phyloP scores from a whole-genome alignment of 129 eudicot species.

The Flaveria sonorensis region DNA sequence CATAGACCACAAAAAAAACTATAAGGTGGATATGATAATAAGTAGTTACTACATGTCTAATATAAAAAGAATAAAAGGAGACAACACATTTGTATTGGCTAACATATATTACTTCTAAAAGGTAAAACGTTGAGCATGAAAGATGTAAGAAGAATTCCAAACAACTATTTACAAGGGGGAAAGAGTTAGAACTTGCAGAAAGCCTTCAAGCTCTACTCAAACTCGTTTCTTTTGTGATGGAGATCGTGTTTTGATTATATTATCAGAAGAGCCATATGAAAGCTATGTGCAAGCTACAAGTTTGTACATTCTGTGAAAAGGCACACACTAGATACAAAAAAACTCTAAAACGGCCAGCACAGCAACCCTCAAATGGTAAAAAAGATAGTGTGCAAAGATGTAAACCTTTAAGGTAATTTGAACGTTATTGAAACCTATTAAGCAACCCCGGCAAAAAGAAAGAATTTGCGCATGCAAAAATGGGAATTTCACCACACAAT shows the following conservation, averaged over 20 bases:
- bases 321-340: not conserved
- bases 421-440: not conserved
- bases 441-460: not conserved
- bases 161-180: not conserved
- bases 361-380: conserved; percentile 1
- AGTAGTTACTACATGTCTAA: not conserved
- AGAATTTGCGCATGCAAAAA: not conserved
- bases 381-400: not conserved
- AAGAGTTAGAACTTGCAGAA: not conserved
- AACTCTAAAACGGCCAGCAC: not conserved
- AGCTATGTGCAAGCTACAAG: not conserved
- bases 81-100: not conserved
- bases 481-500: not conserved
- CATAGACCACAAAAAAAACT: not conserved
- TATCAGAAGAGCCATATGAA: not conserved
- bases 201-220: conserved; percentile 6
- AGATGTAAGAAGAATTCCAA: not conserved
- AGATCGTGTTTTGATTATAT: not conserved
- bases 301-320: conserved; percentile 14
- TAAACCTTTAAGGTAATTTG: not conserved
- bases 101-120: not conserved
- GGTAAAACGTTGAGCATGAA: not conserved
- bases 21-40: not conserved
- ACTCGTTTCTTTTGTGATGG: not conserved
- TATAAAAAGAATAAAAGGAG: not conserved